phyloP scores from a whole-genome alignment of 306 rosid genomes.

The Morella rubra region DNA sequence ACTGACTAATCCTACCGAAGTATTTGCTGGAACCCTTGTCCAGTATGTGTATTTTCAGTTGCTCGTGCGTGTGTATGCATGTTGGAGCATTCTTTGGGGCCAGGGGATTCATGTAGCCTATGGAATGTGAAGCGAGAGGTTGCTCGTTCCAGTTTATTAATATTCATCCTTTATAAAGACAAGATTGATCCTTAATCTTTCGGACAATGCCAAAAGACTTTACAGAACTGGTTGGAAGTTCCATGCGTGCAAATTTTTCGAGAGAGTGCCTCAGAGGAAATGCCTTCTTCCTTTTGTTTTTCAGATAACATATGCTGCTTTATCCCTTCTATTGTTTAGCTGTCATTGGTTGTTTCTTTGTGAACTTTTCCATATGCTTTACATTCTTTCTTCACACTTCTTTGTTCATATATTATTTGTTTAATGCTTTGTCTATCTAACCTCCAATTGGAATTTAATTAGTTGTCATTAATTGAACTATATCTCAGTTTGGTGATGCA shows the following conservation, averaged over 20 bases:
- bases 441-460: too few species aligned
- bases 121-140: background rate
- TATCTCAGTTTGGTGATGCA: background rate
- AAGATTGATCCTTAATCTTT: background rate
- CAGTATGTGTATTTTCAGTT: background rate
- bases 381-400: constrained; percentile 9
- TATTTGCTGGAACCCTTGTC: background rate
- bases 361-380: background rate
- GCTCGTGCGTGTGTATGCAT: background rate
- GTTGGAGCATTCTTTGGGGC: too few species aligned
- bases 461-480: background rate
- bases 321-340: background rate
- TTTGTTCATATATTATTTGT: too few species aligned
- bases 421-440: too few species aligned
- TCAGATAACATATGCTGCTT: background rate
- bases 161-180: background rate
- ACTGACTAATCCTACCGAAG: background rate
- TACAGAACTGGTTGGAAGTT: background rate
- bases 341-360: constrained; percentile 3
- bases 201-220: background rate
- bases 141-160: background rate
- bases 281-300: too few species aligned
- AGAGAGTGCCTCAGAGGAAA: background rate
- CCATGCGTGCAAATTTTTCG: background rate
- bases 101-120: background rate